These are phyloP conservation scores for Scenedesmus sp. DNA, from an alignment of 163 green algal genomes.

Conservation along the genomic window DNA sequence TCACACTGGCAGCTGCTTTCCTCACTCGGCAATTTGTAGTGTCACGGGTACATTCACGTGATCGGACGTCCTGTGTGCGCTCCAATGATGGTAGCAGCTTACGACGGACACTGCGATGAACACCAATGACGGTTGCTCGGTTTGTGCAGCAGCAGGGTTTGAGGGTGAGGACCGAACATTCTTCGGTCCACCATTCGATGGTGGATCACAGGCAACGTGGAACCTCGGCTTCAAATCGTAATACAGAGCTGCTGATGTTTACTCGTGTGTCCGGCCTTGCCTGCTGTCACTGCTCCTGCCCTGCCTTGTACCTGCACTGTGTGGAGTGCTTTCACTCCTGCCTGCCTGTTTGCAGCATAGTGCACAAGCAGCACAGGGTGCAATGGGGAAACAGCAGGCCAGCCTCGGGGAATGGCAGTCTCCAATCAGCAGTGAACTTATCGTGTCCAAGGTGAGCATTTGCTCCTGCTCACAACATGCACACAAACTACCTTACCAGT, in stretches of 20 bases:
- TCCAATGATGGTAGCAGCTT: not conserved
- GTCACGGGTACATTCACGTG: not conserved
- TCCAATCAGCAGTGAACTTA: constrained; percentile 74
- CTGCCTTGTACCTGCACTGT: not conserved
- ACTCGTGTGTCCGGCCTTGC: not conserved
- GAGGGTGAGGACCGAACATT: not conserved
- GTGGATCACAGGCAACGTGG: not conserved
- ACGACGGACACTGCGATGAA: not conserved
- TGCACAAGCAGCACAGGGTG: constrained; percentile 11
- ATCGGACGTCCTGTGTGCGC: not conserved
- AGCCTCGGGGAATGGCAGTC: constrained; percentile 71
- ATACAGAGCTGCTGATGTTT: not conserved
- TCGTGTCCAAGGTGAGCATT: constrained; percentile 64
- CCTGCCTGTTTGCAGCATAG: not conserved
- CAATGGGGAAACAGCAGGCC: constrained; percentile 51
- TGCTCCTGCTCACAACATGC: not conserved
- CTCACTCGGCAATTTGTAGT: not conserved
- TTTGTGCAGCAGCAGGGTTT: not conserved
- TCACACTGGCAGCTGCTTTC: not conserved
- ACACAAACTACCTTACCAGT: too few species aligned
- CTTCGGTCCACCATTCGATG: too few species aligned
- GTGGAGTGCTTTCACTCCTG: not conserved
- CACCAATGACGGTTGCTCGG: not conserved
- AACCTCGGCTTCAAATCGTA: not conserved
- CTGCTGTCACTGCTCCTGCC: not conserved